A percentile compares a stretch with the other conserved stretches of the same genome.
phyloP scores from a whole-genome alignment of 1,139 yeast genomes.

The Lodderomyces theae region DNA sequence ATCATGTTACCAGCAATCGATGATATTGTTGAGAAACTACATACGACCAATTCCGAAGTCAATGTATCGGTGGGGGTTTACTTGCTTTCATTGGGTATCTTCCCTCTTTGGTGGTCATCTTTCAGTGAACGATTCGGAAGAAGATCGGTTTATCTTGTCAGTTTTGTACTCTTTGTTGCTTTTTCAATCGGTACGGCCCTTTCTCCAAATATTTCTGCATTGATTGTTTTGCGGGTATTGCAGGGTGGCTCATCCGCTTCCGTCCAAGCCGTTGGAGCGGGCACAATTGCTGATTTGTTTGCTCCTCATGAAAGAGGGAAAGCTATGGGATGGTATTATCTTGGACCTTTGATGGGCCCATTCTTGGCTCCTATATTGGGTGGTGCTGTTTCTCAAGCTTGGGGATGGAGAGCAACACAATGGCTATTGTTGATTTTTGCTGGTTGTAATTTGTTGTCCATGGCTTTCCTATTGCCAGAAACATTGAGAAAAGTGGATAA shows the following conservation, averaged over 20 bases:
- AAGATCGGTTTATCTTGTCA: slow-evolving; percentile 65
- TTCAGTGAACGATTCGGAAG: slow-evolving; percentile 76
- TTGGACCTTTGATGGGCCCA: slow-evolving; percentile 84
- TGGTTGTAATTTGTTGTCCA: slow-evolving; percentile 48
- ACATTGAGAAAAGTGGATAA: slow-evolving; percentile 61
- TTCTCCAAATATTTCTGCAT: slow-evolving; percentile 56
- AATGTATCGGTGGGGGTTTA: slow-evolving; percentile 82
- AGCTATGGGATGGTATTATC: slow-evolving; percentile 78
- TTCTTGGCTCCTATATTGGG: slow-evolving; percentile 79
- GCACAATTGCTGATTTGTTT: slow-evolving; percentile 76
- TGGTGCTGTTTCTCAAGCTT: slow-evolving; percentile 65
- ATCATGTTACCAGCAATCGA: slow-evolving; percentile 78
- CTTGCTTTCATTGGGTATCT: slow-evolving; percentile 67
- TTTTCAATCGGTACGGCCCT: slow-evolving; percentile 74
- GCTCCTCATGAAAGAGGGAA: slow-evolving; percentile 67
- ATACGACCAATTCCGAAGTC: slow-evolving; percentile 59
- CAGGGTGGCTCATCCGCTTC: slow-evolving; percentile 83
- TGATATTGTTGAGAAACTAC: slow-evolving; percentile 51
- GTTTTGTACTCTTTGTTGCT: slow-evolving; percentile 60
- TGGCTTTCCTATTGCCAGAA: slow-evolving; percentile 68
- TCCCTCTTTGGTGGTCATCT: slow-evolving; percentile 90
- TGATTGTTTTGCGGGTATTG: slow-evolving; percentile 67
- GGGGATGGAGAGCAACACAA: slow-evolving; percentile 91
- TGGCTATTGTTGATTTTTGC: slow-evolving; percentile 77
- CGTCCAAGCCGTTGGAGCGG: slow-evolving; percentile 89